These are phyloP conservation scores for Epichloe elymi DNA, from an alignment of 2,329 filamentous ascomycete species.

Conservation along the genomic window DNA sequence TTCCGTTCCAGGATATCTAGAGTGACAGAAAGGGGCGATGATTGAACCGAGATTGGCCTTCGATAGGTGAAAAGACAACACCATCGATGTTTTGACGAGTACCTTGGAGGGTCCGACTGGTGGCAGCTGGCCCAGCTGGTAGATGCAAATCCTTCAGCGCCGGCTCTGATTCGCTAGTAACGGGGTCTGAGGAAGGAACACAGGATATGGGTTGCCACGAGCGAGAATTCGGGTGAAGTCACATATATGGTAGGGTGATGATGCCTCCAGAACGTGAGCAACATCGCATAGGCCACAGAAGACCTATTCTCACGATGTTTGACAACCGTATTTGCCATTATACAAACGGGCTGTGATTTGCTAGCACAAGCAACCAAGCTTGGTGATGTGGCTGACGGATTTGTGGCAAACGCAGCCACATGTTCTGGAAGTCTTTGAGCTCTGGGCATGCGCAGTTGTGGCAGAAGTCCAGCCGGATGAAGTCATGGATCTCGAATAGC, in stretches of 20 bases:
- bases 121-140: constrained; percentile 5
- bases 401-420: constrained; percentile 4
- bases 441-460: too few relatives aligned
- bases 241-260: background rate
- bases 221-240: background rate
- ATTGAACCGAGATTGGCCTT: background rate
- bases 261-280: background rate
- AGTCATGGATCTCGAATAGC: too few relatives aligned
- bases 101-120: constrained; percentile 1
- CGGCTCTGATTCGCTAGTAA: background rate
- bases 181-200: background rate
- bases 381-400: background rate
- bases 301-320: background rate
- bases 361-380: background rate
- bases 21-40: too few relatives aligned
- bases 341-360: background rate
- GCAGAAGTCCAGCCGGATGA: too few relatives aligned
- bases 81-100: background rate
- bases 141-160: background rate
- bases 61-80: background rate
- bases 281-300: background rate
- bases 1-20: background rate
- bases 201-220: background rate
- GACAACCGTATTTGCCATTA: background rate
- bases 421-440: background rate